Evolutionary conservation across 805 yeast species (phyloP), one percentile per base, ranked within the genome.

Genomic region (Ogataea zsoltii): DNA sequence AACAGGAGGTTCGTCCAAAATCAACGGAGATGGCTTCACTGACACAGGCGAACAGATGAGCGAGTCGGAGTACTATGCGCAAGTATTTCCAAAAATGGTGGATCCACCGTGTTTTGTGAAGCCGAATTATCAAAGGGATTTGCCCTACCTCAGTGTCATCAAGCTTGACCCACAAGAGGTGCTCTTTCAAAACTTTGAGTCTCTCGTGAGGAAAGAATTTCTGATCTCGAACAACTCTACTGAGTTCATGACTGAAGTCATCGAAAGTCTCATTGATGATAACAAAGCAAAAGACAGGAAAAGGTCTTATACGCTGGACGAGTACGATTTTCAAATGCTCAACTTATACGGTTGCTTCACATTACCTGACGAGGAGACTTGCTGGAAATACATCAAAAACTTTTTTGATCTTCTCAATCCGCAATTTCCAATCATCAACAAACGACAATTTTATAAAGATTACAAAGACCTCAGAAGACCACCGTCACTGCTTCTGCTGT

Each of bases 401-500:
- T 88, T 75, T 63, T 88, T 88, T 55, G 77, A 74, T 36, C 76
- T 76, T 48, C 74, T 85, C 30, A 77, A 76, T 41, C 77, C 78
- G 46, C 77, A 85, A 33, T 88, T 86, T 55, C 95, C 95, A 7
- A 76, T 86, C 17, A 69, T 87, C 41, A 81, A 87, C 65, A 70
- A 82, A 38, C 70, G 79, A 0, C 72, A 72, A 56, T 87, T 87
- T 61, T 75, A 83, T 80, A 60, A 68, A 35, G 73, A 71, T 46
- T 80, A 82, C 59, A 74, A 76, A 54, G 81, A 84, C 37, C 68
- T 77, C 1, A 62, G 72, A 14, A 77, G 79, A 56, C 81, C 78
- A 29, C 88, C 89, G 4, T 79, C 88, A 15, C 61, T 85, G 31
- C 59, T 80, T 31, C 70, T 87, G 65, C 54, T 81, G 17, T 83